Evolutionary conservation across 495 filamentous ascomycete species (phyloP).

Genomic region (Podospora pseudopauciseta): DNA sequence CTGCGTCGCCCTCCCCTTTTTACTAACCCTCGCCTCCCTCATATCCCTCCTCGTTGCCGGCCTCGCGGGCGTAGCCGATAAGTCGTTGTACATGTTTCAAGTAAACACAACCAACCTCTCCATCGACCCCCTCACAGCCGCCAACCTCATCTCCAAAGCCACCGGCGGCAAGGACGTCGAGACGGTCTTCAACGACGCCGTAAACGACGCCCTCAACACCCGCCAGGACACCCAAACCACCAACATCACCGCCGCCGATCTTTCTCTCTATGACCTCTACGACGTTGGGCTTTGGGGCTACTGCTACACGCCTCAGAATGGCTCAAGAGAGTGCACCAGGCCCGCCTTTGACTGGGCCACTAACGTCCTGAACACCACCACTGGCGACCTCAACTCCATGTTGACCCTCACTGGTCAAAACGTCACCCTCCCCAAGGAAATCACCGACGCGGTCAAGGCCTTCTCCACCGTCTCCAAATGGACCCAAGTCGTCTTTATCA

Average conservation of each 20-base stretch:
- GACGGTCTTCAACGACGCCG: constrained; percentile 13
- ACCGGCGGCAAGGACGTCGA: constrained; percentile 10
- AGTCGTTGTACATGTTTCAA: constrained; percentile 69
- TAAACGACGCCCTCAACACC: constrained; percentile 17
- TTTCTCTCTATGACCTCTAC: constrained; percentile 72
- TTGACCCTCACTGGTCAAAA: constrained; percentile 35
- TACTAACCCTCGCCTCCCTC: constrained; percentile 67
- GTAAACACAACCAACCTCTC: constrained; percentile 53
- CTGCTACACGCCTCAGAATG: constrained; percentile 57
- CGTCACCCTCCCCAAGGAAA: constrained; percentile 55
- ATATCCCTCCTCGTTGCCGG: constrained; percentile 70
- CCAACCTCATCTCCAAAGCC: constrained; percentile 20
- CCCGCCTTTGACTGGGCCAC: constrained; percentile 76
- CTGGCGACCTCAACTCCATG: constrained; percentile 47
- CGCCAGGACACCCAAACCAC: constrained; percentile 18
- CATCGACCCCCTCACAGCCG: constrained; percentile 33
- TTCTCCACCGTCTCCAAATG: constrained; percentile 73
- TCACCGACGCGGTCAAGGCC: constrained; percentile 62
- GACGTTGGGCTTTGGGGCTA: constrained; percentile 81
- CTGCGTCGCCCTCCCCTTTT: constrained; percentile 78
- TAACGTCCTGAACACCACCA: constrained; percentile 53
- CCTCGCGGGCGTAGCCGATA: constrained; percentile 65
- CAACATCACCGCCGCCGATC: constrained; percentile 50
- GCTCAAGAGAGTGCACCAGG: constrained; percentile 54
- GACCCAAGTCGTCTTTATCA: constrained; percentile 74